Evolutionary conservation across 2,329 filamentous ascomycete species (phyloP).

Genomic region (Epichloe uncinata): DNA sequence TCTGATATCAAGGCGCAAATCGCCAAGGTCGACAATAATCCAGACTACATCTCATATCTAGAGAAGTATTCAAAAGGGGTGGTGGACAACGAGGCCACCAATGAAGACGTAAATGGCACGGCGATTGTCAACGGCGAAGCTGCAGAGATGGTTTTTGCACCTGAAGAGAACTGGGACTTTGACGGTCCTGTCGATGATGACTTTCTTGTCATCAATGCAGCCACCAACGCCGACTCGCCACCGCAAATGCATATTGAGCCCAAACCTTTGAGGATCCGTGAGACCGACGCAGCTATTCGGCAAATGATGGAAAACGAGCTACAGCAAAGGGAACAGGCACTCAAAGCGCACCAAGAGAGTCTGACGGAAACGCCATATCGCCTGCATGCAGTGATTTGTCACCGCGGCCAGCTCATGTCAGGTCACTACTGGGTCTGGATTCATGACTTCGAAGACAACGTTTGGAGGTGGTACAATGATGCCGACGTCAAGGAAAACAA

Average conservation of each 20-base stretch:
- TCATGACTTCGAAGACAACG: conserved; percentile 64
- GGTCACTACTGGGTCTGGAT: conserved; percentile 99
- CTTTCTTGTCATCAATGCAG: conserved; percentile 17
- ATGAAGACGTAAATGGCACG: background rate
- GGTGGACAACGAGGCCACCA: conserved; percentile 5
- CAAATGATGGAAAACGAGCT: conserved; percentile 34
- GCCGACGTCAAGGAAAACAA: conserved; percentile 58
- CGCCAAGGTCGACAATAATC: conserved; percentile 14
- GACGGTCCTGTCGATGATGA: conserved; percentile 25
- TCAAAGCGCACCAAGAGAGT: conserved; percentile 26
- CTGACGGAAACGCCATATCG: conserved; percentile 59
- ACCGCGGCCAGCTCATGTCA: conserved; percentile 57
- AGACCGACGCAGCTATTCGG: conserved; percentile 17
- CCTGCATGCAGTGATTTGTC: conserved; percentile 86
- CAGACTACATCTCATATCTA: conserved; percentile 15
- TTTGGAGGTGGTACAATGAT: conserved; percentile 95
- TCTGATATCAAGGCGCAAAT: conserved; percentile 34
- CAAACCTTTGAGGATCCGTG: conserved; percentile 10
- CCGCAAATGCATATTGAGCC: conserved; percentile 4
- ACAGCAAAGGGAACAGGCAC: conserved; percentile 13
- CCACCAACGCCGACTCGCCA: background rate
- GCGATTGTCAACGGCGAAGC: background rate
- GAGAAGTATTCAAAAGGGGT: conserved; percentile 14
- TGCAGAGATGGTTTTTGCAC: background rate
- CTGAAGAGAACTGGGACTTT: conserved; percentile 23